Evolutionary conservation across 163 green algal genomes (phyloP), one percentile per base, ranked within the genome.

Genomic region (Prototheca wickerhamii): DNA sequence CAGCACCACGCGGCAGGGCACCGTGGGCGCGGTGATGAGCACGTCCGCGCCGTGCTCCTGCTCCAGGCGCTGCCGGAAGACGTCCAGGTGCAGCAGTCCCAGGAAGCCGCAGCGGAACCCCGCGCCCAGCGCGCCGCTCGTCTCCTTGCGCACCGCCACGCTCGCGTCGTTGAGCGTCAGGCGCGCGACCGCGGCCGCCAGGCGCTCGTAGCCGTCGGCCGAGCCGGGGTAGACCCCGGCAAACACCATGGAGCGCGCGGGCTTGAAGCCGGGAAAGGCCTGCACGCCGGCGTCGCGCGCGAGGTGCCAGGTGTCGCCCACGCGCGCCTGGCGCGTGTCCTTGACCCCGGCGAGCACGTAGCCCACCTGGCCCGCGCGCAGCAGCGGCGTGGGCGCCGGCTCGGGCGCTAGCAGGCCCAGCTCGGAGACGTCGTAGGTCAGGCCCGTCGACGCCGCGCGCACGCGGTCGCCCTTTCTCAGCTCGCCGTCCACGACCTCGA

Each of bases 41-140:
- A 98, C 77, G 54, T 88, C 81, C n/a, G 96, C 73, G 65, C 93
- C 80, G 72, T 97, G 92, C 82, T 98, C 93, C 35, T 93, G 82
- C 82, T 98, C 91, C 37, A 97, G 61, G 1, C 91, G 82, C 82
- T 97, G 89, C 62, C 91, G 81, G 60, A 83, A 81, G 20, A 95
- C 89, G 66, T 98, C 93, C 88, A 96, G 96, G 81, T 98, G 93
- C 59, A 98, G 81, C 62, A 98, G 76, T 0, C 93, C 92, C 55
- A 83, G 64, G 59, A 84, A 84, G 20, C 78, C 89, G 59, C 85
- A 95, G 52, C 90, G 78, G 77, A 92, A 95, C 33, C 88, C 89
- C 8, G 84, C 76, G 2, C 89, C 89, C 63, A 96, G 70, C 2
- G 89, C 89, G 25, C 82, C 75, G 63, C 70, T 87, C 68, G 84